Evolutionary conservation across 2,329 filamentous ascomycete genomes (phyloP), one percentile per base, ranked within the genome.

Genomic region (Tolypocladium album): DNA sequence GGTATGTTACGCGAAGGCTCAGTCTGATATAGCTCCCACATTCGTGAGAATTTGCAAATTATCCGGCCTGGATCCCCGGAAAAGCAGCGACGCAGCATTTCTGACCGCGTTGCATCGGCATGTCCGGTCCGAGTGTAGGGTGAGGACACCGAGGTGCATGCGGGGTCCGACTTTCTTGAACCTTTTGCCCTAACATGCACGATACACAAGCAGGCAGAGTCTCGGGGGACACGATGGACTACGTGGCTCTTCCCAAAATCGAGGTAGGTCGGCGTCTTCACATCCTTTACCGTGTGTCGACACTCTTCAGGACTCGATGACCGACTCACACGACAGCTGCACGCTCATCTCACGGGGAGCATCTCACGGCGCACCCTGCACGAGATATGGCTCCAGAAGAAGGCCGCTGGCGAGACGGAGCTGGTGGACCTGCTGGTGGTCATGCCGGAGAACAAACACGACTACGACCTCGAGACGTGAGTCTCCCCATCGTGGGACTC

Each of bases 291-390:
- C 50, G 15, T 22, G 11, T 9, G 1, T 9, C 20, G 47, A 2
- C 17, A 31, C 17, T 6, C 24, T 31, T 11, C 15, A 12, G 17
- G 9, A 4, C 47, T 9, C 24, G 17, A 36, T 62, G 56, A 53
- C 55, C 27, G 22, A 60, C 56, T 50, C 40, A 50, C 36, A 42
- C 13, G 55, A 56, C 15, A 92, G 87, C 82, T 93, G 58, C 90
- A 94, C 67, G 89, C 90, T 63, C 89, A 94, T 72, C 79, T 94
- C 53, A 89, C 85, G 47, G 89, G 90, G 58, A 91, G 88, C 71
- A 90, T 94, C 70, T 88, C 83, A 68, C 83, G 87, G 39, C 75
- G 84, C 67, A 87, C 84, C 62, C 82, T 94, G 2, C 88, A 91
- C 68, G 82, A 89, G 43, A 85, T 93, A 69, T 94, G 90, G 89